A percentile compares a stretch with the other conserved stretches of the same genome.
These are phyloP conservation scores for Colletotrichum lupini DNA, from an alignment of 2,329 filamentous ascomycete species.

Conservation along the genomic window DNA sequence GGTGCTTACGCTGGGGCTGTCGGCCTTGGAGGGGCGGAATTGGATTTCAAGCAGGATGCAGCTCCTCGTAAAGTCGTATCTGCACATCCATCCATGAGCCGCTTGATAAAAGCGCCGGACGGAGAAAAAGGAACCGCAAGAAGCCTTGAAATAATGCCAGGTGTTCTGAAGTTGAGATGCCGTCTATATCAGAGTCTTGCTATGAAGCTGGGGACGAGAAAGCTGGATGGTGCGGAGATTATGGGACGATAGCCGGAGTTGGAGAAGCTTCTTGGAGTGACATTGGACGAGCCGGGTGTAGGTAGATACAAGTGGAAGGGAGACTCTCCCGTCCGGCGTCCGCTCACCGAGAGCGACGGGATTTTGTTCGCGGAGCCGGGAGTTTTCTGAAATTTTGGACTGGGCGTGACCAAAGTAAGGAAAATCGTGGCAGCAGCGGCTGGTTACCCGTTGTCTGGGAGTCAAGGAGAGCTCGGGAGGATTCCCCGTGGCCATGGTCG, in stretches of 20 bases:
- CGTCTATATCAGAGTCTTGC: neutral
- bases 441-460: constrained; percentile 20
- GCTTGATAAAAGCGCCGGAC: neutral
- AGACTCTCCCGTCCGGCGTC: constrained; percentile 17
- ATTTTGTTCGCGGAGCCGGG: neutral
- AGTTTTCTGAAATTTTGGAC: neutral
- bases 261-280: constrained; percentile 1
- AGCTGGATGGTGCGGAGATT: constrained; percentile 2
- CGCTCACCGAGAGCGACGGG: constrained; percentile 8
- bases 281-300: constrained; percentile 13
- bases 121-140: too few relatives aligned
- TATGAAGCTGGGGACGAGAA: constrained; percentile 6
- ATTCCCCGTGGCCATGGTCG: constrained; percentile 5
- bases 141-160: neutral
- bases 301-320: neutral
- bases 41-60: neutral
- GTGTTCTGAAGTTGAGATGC: constrained; percentile 2
- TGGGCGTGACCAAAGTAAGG: neutral
- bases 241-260: constrained; percentile 17
- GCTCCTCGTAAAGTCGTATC: neutral
- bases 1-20: constrained; percentile 1
- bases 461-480: constrained; percentile 9
- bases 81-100: neutral
- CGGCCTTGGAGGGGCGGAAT: constrained; percentile 26
- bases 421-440: neutral